Evolutionary conservation across 2,329 filamentous ascomycete species (phyloP).

Genomic region (Hortaea werneckii): DNA sequence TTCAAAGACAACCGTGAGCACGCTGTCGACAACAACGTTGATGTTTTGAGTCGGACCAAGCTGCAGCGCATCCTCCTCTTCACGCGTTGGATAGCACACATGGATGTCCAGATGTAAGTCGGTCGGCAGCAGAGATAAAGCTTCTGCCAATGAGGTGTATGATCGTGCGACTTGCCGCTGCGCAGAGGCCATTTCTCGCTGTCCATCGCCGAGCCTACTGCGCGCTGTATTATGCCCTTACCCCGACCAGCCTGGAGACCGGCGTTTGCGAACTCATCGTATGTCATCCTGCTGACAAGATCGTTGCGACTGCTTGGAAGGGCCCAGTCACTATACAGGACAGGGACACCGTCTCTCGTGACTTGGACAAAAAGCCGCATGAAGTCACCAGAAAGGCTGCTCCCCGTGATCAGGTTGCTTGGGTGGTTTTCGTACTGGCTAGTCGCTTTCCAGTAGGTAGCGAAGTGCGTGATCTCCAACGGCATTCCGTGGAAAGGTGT

Average conservation of each 20-base stretch:
- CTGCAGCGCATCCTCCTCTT: conserved; percentile 60
- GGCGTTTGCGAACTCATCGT: conserved; percentile 55
- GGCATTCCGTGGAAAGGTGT: conserved; percentile 90
- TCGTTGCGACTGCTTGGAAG: conserved; percentile 48
- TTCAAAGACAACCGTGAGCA: conserved; percentile 80
- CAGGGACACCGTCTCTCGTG: conserved; percentile 75
- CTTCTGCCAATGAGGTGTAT: conserved; percentile 70
- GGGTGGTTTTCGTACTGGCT: conserved; percentile 81
- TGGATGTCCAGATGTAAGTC: conserved; percentile 87
- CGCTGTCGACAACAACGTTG: conserved; percentile 74
- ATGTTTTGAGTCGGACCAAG: conserved; percentile 70
- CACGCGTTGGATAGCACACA: conserved; percentile 68
- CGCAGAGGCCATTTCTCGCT: conserved; percentile 46
- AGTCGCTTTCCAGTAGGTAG: conserved; percentile 98
- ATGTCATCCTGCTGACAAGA: conserved; percentile 68
- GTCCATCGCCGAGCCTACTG: conserved; percentile 19
- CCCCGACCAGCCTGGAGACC: conserved; percentile 22
- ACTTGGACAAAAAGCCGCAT: conserved; percentile 85
- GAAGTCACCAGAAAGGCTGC: conserved; percentile 92
- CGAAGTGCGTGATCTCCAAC: conserved; percentile 93
- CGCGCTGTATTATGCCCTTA: conserved; percentile 16
- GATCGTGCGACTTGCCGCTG: conserved; percentile 62
- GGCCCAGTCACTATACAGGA: conserved; percentile 80
- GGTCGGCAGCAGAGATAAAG: conserved; percentile 62
- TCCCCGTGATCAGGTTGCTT: conserved; percentile 83